Percentiles rank a stretch among this genome's conserved stretches.
Evolutionary conservation across 352 stramenopile genomes (phyloP).

Genomic region (Thraustotheca clavata): DNA sequence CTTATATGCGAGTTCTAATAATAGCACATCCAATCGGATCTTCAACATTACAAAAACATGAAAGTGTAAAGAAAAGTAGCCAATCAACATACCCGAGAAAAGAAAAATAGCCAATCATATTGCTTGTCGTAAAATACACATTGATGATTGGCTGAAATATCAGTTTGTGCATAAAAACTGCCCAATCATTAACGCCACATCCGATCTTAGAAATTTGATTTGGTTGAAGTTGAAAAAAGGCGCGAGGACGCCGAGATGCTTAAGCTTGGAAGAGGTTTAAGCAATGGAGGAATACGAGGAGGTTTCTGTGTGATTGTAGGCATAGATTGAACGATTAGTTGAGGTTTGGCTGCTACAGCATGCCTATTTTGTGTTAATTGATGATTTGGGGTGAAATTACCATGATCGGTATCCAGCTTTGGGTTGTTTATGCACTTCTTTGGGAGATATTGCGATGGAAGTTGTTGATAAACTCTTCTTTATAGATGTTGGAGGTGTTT

Average conservation of each 20-base stretch:
- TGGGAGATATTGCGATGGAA: too few species aligned
- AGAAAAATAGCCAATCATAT: background rate
- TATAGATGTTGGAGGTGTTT: too few species aligned
- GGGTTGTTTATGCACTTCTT: too few species aligned
- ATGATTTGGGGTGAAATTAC: background rate
- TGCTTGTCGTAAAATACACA: background rate
- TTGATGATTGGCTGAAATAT: slow-evolving; percentile 8
- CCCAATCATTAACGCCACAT: slow-evolving; percentile 2
- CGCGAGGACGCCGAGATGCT: background rate
- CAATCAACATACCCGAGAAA: background rate
- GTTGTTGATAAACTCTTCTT: too few species aligned
- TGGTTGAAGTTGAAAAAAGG: background rate
- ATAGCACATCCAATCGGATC: background rate
- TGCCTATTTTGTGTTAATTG: slow-evolving; percentile 31
- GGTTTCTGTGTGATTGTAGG: background rate
- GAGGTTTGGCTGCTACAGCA: slow-evolving; percentile 37
- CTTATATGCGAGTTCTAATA: background rate
- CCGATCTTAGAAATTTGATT: slow-evolving; percentile 15
- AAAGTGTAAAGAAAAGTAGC: background rate
- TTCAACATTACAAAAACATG: slow-evolving; percentile 2
- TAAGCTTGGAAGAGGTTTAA: background rate
- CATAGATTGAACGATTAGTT: slow-evolving; percentile 30
- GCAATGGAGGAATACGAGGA: background rate
- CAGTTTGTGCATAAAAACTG: background rate
- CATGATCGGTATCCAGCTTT: background rate